Percentiles rank a stretch among this genome's conserved stretches.
phyloP scores from a whole-genome alignment of 2,329 filamentous ascomycete genomes.

The Hypoxylon rubiginosum region DNA sequence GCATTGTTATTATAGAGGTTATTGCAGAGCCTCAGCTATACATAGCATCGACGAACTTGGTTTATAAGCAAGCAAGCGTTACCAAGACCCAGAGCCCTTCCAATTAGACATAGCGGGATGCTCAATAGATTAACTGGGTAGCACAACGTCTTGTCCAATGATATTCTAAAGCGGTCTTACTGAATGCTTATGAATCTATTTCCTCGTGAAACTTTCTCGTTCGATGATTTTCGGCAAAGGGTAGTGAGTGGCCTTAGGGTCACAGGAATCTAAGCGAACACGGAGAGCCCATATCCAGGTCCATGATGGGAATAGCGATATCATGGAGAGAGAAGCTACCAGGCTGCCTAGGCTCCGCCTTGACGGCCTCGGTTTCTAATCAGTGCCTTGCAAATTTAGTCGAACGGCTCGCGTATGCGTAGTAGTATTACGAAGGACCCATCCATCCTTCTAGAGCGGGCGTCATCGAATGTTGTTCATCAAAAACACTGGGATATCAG shows the following conservation, averaged over 20 bases:
- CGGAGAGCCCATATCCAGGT: conserved; percentile 2
- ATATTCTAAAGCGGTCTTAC: not conserved
- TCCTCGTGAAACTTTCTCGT: not conserved
- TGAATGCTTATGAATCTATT: conserved; percentile 4
- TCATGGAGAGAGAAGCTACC: not conserved
- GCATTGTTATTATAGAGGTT: not conserved
- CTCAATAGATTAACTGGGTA: not conserved
- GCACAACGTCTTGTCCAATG: not conserved
- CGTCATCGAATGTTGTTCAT: conserved; percentile 26
- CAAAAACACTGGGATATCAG: conserved; percentile 5
- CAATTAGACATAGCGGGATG: not conserved
- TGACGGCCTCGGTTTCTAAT: not conserved
- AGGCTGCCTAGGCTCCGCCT: not conserved
- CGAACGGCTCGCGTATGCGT: not conserved
- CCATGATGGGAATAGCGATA: not conserved
- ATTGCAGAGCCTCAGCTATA: not conserved
- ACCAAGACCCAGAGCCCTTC: not conserved
- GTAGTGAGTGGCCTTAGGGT: not conserved
- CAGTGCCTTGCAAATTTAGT: not conserved
- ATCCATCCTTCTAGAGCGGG: not conserved
- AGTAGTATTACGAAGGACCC: not conserved
- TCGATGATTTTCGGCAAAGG: not conserved
- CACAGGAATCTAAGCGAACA: not conserved
- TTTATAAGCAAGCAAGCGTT: not conserved
- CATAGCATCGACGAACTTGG: too few relatives aligned